Evolutionary conservation across 352 stramenopile species (phyloP), one percentile per base, ranked within the genome.

Genomic region (Pythium biforme): DNA sequence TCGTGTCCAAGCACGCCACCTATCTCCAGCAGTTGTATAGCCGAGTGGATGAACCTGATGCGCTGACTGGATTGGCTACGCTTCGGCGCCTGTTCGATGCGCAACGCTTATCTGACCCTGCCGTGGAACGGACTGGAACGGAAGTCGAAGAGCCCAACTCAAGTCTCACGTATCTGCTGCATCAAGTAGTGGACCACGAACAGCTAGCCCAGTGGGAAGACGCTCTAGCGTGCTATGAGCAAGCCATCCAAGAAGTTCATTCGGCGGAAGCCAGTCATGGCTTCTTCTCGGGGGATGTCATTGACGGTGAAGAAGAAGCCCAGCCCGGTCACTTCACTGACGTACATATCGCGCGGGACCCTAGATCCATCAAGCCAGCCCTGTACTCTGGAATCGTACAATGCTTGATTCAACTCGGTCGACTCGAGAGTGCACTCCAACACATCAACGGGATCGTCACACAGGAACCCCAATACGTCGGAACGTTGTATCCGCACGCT

Each of bases 361-460:
- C 82, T 17, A 70, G 85, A 47, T 55, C 66, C 27, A 70, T 91
- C 23, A 92, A 91, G 50, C 82, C 82, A 12, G 70, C 86, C 17
- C 57, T 96, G 27, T 96, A 94, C 65, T 82, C 76, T 7, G 87
- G 87, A 29, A 90, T 94, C 65, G 83, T 96, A 49, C 67, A 81
- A 11, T 94, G 87, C 47, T 58, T 94, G n/a, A 92, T 94, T 29
- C 84, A 94, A 61, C 70, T 96, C 2, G 87, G 87, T 19, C 79
- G 84, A 15, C 73, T 94, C 10, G 87, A 94, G 69, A 94, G 81
- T 60, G 87, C 86, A 12, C 68, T 96, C 20, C 85, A 94, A 57
- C 82, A 95, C 66, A 94, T 95, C 33, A 90, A 94, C 45, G 87
- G 87, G 19, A 94, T 96, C 43, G 77, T 88, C 6, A 90, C 79